These are phyloP conservation scores for Solanum tarapatanum DNA, from an alignment of 257 asterid genomes.

Conservation along the genomic window DNA sequence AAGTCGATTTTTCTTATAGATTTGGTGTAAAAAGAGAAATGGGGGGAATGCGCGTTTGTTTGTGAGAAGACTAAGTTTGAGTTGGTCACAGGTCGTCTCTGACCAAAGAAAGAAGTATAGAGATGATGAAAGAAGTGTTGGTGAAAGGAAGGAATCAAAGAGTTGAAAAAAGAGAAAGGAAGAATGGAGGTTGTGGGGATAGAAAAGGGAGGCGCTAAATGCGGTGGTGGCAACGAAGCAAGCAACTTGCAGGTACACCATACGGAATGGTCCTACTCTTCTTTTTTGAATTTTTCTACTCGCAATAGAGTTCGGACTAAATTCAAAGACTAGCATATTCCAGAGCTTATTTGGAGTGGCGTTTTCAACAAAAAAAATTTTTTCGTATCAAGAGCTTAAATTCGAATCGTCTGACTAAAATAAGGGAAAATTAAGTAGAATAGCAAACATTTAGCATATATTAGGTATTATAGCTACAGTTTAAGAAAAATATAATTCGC, in stretches of 20 bases:
- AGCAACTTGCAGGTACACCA: neutral
- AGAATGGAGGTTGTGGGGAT: too few relatives aligned
- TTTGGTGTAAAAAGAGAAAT: neutral
- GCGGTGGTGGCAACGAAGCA: neutral
- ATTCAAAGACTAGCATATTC: too few relatives aligned
- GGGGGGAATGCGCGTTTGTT: neutral
- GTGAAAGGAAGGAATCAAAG: neutral
- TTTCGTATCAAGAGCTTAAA: too few relatives aligned
- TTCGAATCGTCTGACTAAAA: accelerated
- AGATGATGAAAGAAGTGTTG: neutral
- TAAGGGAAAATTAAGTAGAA: too few relatives aligned
- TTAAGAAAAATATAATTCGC: neutral
- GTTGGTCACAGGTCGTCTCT: neutral
- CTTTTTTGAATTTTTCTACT: too few relatives aligned
- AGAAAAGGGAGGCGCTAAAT: neutral
- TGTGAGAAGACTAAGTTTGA: neutral
- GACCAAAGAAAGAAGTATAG: neutral
- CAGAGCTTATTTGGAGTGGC: accelerated
- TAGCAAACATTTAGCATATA: neutral
- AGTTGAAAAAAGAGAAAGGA: neutral
- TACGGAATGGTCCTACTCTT: neutral
- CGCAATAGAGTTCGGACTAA: too few relatives aligned
- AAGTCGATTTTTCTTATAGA: neutral
- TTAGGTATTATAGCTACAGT: too few relatives aligned
- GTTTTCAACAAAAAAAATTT: too few relatives aligned